Conservation (phyloP, 345 rosid species). For the Turnera subulata region DNA sequence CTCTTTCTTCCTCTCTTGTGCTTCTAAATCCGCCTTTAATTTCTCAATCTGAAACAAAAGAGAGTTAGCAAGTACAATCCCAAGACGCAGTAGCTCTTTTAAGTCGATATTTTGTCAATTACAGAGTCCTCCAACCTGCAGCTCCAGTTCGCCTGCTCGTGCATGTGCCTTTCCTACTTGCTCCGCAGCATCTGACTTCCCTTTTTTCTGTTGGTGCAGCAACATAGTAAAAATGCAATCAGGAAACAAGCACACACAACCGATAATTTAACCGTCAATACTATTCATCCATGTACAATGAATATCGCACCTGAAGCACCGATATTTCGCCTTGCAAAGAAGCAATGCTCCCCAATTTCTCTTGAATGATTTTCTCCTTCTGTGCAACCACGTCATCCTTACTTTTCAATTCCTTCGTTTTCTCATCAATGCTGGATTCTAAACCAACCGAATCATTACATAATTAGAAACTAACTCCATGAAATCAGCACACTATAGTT, state of each 20-base stretch:
- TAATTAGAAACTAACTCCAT: no score
- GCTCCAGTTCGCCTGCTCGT: constrained; percentile 64
- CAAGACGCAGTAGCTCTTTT: neutral
- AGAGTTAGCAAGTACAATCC: constrained; percentile 16
- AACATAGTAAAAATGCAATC: neutral
- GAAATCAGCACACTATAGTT: no score
- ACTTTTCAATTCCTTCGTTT: constrained; percentile 44
- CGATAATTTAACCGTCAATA: no score
- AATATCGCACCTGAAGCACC: constrained; percentile 53
- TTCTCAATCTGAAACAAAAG: constrained; percentile 45
- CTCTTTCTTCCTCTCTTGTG: constrained; percentile 50
- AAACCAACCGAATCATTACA: constrained; percentile 5
- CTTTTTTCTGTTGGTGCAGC: constrained; percentile 36
- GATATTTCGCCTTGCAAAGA: constrained; percentile 64
- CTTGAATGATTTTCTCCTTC: constrained; percentile 61
- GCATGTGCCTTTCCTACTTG: constrained; percentile 69
- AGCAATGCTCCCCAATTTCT: constrained; percentile 46
- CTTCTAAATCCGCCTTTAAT: constrained; percentile 51
- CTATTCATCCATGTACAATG: no score
- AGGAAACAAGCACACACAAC: no score
- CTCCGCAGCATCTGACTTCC: constrained; percentile 53
- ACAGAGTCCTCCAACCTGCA: constrained; percentile 45
- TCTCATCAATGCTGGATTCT: constrained; percentile 69
- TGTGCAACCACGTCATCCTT: constrained; percentile 50
- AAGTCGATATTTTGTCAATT: neutral